phyloP scores from a whole-genome alignment of 2,329 filamentous ascomycete species.

The Lasiodiplodia sp. region DNA sequence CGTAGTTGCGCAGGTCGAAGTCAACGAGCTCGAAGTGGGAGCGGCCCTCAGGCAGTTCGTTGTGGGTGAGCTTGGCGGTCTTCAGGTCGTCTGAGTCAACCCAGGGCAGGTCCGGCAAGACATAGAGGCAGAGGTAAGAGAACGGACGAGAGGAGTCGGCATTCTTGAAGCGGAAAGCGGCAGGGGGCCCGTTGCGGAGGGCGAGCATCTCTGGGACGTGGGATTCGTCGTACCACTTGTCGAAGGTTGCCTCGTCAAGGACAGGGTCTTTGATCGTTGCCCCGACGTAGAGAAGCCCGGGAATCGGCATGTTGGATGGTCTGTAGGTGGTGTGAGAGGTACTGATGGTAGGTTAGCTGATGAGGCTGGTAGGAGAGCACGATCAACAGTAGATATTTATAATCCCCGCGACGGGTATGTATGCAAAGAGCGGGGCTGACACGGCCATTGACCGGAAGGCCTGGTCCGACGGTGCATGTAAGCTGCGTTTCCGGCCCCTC shows the following conservation, averaged over 20 bases:
- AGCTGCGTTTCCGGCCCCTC: background rate
- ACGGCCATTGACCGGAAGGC: background rate
- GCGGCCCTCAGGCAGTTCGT: background rate
- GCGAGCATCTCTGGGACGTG: slow-evolving; percentile 29
- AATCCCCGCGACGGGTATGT: background rate
- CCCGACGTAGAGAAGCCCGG: slow-evolving; percentile 22
- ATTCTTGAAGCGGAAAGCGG: slow-evolving; percentile 31
- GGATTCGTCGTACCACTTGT: slow-evolving; percentile 31
- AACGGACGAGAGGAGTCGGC: background rate
- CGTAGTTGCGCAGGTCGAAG: slow-evolving; percentile 16
- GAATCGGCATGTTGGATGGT: slow-evolving; percentile 14
- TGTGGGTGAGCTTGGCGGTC: background rate
- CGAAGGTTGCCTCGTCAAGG: slow-evolving; percentile 28
- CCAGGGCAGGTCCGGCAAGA: background rate
- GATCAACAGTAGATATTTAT: background rate
- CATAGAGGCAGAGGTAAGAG: slow-evolving; percentile 10
- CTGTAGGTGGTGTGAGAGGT: background rate
- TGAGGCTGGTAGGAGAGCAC: background rate
- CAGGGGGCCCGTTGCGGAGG: slow-evolving; percentile 17
- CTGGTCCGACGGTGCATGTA: background rate
- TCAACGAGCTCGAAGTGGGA: slow-evolving; percentile 1
- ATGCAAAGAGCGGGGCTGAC: slow-evolving; percentile 3
- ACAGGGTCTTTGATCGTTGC: slow-evolving; percentile 27
- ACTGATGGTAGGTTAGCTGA: background rate
- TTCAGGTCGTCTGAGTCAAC: background rate